phyloP scores from a whole-genome alignment of 192 early-diverging fungal species.

The Powellomyces hirtus region DNA sequence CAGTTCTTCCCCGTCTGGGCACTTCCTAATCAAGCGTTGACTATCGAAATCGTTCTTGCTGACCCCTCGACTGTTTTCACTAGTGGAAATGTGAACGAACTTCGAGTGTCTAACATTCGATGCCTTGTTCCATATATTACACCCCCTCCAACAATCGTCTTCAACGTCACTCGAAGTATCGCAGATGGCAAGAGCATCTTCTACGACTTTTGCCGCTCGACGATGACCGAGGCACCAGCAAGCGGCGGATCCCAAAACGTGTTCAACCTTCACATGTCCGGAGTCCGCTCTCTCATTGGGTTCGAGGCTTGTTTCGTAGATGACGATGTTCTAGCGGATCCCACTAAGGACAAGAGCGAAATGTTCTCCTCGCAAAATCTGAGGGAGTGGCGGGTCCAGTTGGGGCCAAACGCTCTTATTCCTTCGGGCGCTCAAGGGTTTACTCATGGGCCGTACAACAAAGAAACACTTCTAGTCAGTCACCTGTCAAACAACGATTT shows the following conservation, averaged over 20 bases:
- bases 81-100: not conserved
- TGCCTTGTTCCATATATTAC: not conserved
- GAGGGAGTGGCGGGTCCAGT: not conserved
- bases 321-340: not conserved
- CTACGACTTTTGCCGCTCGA: not conserved
- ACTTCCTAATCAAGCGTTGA: not conserved
- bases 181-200: constrained; percentile 3
- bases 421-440: constrained; percentile 1
- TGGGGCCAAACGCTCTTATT: not conserved
- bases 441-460: not conserved
- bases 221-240: not conserved
- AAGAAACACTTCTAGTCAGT: constrained; percentile 7
- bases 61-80: not conserved
- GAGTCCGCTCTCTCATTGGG: not conserved
- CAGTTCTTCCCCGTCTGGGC: not conserved
- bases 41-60: not conserved
- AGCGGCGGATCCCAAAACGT: not conserved
- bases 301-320: constrained; percentile 3
- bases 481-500: constrained; percentile 7
- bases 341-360: constrained; percentile 1
- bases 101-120: not conserved
- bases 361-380: not conserved
- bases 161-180: not conserved
- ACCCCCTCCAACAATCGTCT: not conserved
- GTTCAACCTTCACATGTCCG: constrained; percentile 5